Percentiles rank a stretch among this genome's conserved stretches.
These are phyloP conservation scores for Sporothrix sp. DNA, from an alignment of 2,329 filamentous ascomycete species.

Conservation along the genomic window DNA sequence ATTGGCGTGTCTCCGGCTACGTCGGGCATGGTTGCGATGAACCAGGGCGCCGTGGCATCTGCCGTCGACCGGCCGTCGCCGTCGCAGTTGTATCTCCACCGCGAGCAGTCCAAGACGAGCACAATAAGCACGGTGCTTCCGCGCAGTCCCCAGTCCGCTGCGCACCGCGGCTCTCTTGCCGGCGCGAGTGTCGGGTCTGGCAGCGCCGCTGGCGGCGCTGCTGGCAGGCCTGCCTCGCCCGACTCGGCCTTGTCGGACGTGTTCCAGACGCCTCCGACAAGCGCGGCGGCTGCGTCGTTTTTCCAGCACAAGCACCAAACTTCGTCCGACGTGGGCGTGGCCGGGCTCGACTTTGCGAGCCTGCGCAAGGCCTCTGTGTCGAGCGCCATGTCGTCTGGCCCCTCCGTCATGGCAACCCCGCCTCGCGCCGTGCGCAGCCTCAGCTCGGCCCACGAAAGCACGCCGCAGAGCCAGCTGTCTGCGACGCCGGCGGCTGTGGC, in stretches of 20 bases:
- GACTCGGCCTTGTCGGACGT: slow-evolving; percentile 35
- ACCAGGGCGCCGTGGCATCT: background rate
- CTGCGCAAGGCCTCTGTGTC: slow-evolving; percentile 35
- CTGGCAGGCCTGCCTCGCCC: slow-evolving; percentile 18
- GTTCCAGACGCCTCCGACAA: slow-evolving; percentile 40
- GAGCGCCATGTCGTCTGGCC: slow-evolving; percentile 31
- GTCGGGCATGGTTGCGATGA: background rate
- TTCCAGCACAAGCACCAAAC: slow-evolving; percentile 28
- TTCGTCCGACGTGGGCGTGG: slow-evolving; percentile 33
- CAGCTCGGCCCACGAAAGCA: slow-evolving; percentile 24
- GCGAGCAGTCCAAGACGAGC: slow-evolving; percentile 26
- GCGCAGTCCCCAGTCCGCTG: slow-evolving; percentile 29
- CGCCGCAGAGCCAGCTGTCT: background rate
- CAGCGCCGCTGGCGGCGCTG: background rate
- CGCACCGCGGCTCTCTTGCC: slow-evolving; percentile 23
- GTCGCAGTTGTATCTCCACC: slow-evolving; percentile 13
- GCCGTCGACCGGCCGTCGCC: background rate
- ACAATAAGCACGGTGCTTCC: slow-evolving; percentile 23
- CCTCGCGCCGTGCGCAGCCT: slow-evolving; percentile 25
- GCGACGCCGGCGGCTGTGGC: background rate
- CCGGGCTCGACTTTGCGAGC: slow-evolving; percentile 27
- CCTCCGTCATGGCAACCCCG: slow-evolving; percentile 25
- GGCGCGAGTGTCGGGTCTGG: slow-evolving; percentile 9
- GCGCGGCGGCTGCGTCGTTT: slow-evolving; percentile 28
- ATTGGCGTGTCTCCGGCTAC: background rate